Percentiles rank a stretch among this genome's conserved stretches.
Conservation (phyloP, 257 asterid species). For the Echites panduratus region DNA sequence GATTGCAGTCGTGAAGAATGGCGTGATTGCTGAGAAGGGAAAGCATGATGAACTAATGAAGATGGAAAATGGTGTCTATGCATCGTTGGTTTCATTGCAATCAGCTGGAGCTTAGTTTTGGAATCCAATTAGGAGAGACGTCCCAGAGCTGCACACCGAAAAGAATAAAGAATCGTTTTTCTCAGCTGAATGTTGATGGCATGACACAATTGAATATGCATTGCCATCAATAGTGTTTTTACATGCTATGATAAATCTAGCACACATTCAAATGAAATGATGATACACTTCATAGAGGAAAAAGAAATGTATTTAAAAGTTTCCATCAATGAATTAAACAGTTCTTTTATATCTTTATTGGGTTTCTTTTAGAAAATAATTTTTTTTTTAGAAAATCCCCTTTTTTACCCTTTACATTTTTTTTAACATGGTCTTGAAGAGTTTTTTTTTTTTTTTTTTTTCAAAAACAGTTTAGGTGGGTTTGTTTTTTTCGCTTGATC, state of each 20-base stretch:
- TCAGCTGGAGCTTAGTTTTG: constrained; percentile 9
- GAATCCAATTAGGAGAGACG: neutral
- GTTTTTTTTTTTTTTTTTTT: too few species aligned
- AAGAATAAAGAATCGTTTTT: too few species aligned
- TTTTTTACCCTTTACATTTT: too few species aligned
- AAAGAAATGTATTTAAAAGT: constrained; percentile 15
- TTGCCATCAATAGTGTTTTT: neutral
- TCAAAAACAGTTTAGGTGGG: too few species aligned
- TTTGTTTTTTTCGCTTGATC: too few species aligned
- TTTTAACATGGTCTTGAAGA: too few species aligned
- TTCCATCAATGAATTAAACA: too few species aligned
- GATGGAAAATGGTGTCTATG: constrained; percentile 52
- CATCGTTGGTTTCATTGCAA: constrained; percentile 67
- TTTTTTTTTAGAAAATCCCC: too few species aligned
- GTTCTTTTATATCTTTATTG: too few species aligned
- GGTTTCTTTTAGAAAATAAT: too few species aligned
- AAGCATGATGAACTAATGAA: constrained; percentile 58
- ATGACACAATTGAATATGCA: neutral
- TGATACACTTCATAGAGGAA: constrained; percentile 14
- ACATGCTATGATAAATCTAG: neutral
- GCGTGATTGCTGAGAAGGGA: constrained; percentile 62
- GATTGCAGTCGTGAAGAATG: constrained; percentile 72
- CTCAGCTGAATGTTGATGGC: neutral
- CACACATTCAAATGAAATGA: neutral
- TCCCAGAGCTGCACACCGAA: too few species aligned